Base-by-base conservation (phyloP, 176 grass and related monocot genomes). In the Ensete glaucum region DNA sequence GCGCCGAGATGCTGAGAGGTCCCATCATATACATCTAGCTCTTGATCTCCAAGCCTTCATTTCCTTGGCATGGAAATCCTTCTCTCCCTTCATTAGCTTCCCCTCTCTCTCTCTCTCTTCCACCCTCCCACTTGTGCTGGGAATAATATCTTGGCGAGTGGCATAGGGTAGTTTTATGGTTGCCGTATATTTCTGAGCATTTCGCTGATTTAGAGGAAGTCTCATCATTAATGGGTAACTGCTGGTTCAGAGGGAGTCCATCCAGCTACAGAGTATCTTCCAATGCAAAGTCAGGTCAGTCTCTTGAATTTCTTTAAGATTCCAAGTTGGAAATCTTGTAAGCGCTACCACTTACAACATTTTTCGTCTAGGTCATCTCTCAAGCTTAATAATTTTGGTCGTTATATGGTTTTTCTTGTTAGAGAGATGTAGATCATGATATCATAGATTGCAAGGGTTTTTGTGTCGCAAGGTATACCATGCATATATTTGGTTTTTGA, bases 221-320 rank as follows among this genome's bases (percentile, higher is more conserved):
- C 34, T 43, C 5, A 4, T 43, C 34, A 69, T 17, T 69, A 48
- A 77, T 77, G 75, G 75, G 75, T 24, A 77, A 77, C 26, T 65
- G 75, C 43, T 77, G 60, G 48, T 53, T 26, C 34, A 26, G 59
- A 66, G 14, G 75, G 62, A 53, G 12, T 21, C 21, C 49, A 51
- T 66, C 14, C 21, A 52, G 48, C 5, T 17, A 77, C 43, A 77
- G 55, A 52, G 24, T 77, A 1, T 77, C 43, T 52, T 63, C 57
- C 43, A 64, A 77, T 77, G 75, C n/a, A 64, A 77, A 77, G 21
- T 15, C 14, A 53, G 75, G 75, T 77, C 43, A 64, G 75, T 64
- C 27, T 77, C 11, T 17, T 27, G 57, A 6, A 62, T 57, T 7
- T 26, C 26, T 49, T 64, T 15, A 69, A 49, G 10, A 15, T 22